A percentile compares a stretch with the other conserved stretches of the same genome.
phyloP scores from a whole-genome alignment of 1,284 basidiomycete species.

The Coniferiporia weirii region DNA sequence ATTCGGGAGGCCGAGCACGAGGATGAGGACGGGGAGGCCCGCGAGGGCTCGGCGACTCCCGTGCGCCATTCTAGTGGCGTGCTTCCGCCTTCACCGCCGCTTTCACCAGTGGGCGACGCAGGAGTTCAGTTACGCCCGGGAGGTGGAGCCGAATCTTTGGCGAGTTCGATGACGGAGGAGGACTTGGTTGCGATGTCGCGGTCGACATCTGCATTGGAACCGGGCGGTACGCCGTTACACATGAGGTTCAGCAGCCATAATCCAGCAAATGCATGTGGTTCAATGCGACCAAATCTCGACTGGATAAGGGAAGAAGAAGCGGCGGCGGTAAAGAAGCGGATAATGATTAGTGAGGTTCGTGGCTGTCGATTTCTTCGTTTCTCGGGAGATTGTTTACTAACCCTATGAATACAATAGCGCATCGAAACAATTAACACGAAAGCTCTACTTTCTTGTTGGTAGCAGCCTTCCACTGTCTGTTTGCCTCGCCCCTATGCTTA shows the following conservation, averaged over 20 bases:
- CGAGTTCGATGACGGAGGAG: constrained; percentile 59
- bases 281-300: constrained; percentile 43
- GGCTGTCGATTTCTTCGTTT: not conserved
- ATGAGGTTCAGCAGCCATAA: constrained; percentile 41
- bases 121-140: constrained; percentile 41
- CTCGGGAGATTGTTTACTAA: not conserved
- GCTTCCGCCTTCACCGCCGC: constrained; percentile 24
- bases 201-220: constrained; percentile 64
- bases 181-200: constrained; percentile 70
- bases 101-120: constrained; percentile 17
- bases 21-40: constrained; percentile 37
- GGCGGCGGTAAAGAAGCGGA: constrained; percentile 43
- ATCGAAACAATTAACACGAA: constrained; percentile 64
- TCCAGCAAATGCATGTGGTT: constrained; percentile 28
- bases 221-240: constrained; percentile 34
- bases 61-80: constrained; percentile 17
- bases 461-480: constrained; percentile 6
- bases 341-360: constrained; percentile 59
- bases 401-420: constrained; percentile 39
- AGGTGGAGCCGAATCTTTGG: constrained; percentile 43
- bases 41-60: constrained; percentile 43
- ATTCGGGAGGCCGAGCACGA: constrained; percentile 18
- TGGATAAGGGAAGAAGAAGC: constrained; percentile 56
- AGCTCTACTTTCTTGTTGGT: constrained; percentile 71
- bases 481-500: not conserved